Base-by-base conservation (phyloP, 2,329 filamentous ascomycete species). In the Onygenales sp. region DNA sequence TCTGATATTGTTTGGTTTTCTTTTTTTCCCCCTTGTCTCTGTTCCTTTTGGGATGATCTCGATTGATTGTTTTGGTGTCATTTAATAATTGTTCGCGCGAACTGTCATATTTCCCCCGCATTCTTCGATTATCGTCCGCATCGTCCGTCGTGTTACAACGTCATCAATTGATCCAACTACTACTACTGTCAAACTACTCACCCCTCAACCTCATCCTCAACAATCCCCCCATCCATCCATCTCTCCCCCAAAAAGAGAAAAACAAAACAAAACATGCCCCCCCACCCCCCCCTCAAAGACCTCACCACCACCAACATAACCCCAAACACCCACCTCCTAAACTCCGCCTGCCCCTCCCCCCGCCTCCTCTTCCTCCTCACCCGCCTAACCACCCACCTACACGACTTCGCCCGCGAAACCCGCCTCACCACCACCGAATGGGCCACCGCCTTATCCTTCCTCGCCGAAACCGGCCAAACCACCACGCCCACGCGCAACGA, bases 361-460 rank as follows among this genome's bases (percentile, higher is more conserved):
- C 79, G 88, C 17, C 72, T 88, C 57, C 85, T 81, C 57, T 91
- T 87, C 66, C 68, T 93, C 45, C 79, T 92, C 65, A 81, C 86
- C 61, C 78, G 85, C 14, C 77, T 91, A 11, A 85, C 91, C 47
- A 80, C 81, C 10, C 87, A 93, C 69, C 73, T 92, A 1, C 88
- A 93, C 69, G 87, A 91, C 71, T 92, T 90, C 66, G 86, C 86
- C 5, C 79, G 87, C 52, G 88, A 92, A 69, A 91, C 86, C 1
- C 76, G 87, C 33, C 76, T 92, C 36, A 87, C 82, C 66, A 86
- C 84, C 3, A 75, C 82, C 2, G 88, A 93, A 74, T 92, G 87
- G 88, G 87, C 87, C 83, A 73, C 79, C 0, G 85, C 82, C 1
- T 75, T 92, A 52, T 71, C 79, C 43, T 92, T 91, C 71, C 72